Evolutionary conservation across 495 filamentous ascomycete genomes (phyloP).

Genomic region (Daldinia loculata): DNA sequence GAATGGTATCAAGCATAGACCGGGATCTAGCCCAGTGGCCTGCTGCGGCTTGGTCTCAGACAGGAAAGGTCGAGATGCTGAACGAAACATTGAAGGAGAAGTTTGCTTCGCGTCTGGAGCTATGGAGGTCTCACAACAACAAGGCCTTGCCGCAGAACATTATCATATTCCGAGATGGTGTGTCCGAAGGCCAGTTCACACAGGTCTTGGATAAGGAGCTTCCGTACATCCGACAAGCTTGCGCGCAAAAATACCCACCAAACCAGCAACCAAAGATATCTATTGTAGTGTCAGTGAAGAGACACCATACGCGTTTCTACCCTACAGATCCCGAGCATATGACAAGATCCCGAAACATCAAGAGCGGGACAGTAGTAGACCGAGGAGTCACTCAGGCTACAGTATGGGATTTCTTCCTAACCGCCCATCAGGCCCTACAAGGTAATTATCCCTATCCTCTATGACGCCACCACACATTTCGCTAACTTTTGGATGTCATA

Average conservation of each 20-base stretch:
- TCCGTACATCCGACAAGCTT: conserved; percentile 61
- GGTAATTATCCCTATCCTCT: conserved; percentile 47
- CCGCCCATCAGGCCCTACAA: conserved; percentile 83
- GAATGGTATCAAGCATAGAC: conserved; percentile 77
- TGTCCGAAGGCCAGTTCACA: conserved; percentile 84
- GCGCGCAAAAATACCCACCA: conserved; percentile 62
- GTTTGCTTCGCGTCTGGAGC: conserved; percentile 65
- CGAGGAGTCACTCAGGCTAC: conserved; percentile 79
- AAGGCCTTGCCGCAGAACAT: conserved; percentile 72
- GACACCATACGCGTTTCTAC: conserved; percentile 93
- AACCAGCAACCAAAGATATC: conserved; percentile 63
- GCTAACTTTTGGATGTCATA: conserved; percentile 13
- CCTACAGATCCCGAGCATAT: conserved; percentile 58
- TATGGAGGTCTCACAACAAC: conserved; percentile 68
- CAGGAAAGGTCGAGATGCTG: conserved; percentile 66
- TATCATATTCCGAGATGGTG: conserved; percentile 89
- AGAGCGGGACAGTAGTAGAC: conserved; percentile 85
- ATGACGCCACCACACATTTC: not conserved
- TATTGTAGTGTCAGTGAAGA: conserved; percentile 79
- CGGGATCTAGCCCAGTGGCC: conserved; percentile 72
- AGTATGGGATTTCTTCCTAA: conserved; percentile 89
- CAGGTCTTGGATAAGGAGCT: conserved; percentile 65
- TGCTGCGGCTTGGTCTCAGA: conserved; percentile 66
- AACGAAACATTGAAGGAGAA: conserved; percentile 62
- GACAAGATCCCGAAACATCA: conserved; percentile 66